These are phyloP conservation scores for Saccharomycopsis microspora DNA, from an alignment of 805 yeast genomes.

Conservation along the genomic window DNA sequence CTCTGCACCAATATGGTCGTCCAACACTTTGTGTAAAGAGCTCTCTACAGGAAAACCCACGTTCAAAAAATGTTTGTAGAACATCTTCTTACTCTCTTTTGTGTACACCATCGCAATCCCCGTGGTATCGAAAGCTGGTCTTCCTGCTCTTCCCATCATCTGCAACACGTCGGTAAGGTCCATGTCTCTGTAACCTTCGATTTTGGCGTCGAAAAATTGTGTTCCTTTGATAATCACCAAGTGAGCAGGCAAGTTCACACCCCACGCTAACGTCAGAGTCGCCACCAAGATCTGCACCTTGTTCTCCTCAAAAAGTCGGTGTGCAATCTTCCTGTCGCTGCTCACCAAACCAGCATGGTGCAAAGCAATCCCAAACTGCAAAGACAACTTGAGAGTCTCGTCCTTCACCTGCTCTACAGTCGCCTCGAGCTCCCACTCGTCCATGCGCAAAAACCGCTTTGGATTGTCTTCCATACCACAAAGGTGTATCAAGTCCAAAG, in stretches of 20 bases:
- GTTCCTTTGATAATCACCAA: conserved; percentile 98
- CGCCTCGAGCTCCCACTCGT: conserved; percentile 47
- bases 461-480: conserved; percentile 76
- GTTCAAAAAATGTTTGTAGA: conserved; percentile 76
- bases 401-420: conserved; percentile 54
- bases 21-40: conserved; percentile 60
- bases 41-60: conserved; percentile 98
- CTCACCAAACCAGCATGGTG: conserved; percentile 98
- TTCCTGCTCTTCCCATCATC: conserved; percentile 98
- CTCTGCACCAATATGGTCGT: conserved; percentile 93
- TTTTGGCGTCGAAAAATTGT: conserved; percentile 86
- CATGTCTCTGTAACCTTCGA: conserved; percentile 88
- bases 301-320: conserved; percentile 75
- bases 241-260: conserved; percentile 97
- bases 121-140: conserved; percentile 87
- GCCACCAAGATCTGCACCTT: conserved; percentile 87
- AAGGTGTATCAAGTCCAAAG: conserved; percentile 63
- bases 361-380: conserved; percentile 75
- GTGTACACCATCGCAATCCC: conserved; percentile 94
- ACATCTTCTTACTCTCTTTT: conserved; percentile 67
- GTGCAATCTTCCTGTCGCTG: conserved; percentile 80
- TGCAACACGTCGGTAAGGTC: conserved; percentile 96
- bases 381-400: conserved; percentile 67
- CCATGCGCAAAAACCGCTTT: conserved; percentile 54
- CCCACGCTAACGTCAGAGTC: conserved; percentile 99